These are phyloP conservation scores for Andrographis paniculata DNA, from an alignment of 305 asterid species.

Conservation along the genomic window DNA sequence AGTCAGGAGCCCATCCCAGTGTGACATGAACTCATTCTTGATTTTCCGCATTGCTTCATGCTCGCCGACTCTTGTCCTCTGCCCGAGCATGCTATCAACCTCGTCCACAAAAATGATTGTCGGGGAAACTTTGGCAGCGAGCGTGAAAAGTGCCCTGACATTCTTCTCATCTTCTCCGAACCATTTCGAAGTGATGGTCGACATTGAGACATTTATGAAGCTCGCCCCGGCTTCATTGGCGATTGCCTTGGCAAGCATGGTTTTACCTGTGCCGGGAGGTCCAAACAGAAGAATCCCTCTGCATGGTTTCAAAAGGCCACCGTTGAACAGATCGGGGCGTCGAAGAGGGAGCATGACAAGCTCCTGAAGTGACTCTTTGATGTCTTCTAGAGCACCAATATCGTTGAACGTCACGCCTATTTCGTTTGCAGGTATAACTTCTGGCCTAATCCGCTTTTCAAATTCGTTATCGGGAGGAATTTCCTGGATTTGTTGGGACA, in stretches of 20 bases:
- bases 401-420: constrained; percentile 86
- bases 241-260: constrained; percentile 97
- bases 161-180: constrained; percentile 97
- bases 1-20: constrained; percentile 91
- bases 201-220: constrained; percentile 96
- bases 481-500: constrained; percentile 49
- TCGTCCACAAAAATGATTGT: constrained; percentile 93
- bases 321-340: constrained; percentile 91
- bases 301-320: constrained; percentile 97
- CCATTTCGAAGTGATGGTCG: constrained; percentile 98
- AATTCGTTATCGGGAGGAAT: constrained; percentile 87
- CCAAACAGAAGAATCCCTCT: constrained; percentile 95
- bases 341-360: constrained; percentile 98
- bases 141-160: constrained; percentile 92
- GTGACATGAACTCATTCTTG: constrained; percentile 89
- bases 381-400: constrained; percentile 83
- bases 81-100: constrained; percentile 99
- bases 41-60: constrained; percentile 98
- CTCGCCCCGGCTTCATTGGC: constrained; percentile 99
- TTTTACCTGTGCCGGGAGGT: constrained; percentile 98
- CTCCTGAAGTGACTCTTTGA: constrained; percentile 94
- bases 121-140: constrained; percentile 94
- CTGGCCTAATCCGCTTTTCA: constrained; percentile 93
- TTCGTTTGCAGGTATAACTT: constrained; percentile 86
- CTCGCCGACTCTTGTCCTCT: constrained; percentile 90